Base-by-base conservation (phyloP, 2,329 filamentous ascomycete genomes). In the Neopestalotiopsis clavispora region DNA sequence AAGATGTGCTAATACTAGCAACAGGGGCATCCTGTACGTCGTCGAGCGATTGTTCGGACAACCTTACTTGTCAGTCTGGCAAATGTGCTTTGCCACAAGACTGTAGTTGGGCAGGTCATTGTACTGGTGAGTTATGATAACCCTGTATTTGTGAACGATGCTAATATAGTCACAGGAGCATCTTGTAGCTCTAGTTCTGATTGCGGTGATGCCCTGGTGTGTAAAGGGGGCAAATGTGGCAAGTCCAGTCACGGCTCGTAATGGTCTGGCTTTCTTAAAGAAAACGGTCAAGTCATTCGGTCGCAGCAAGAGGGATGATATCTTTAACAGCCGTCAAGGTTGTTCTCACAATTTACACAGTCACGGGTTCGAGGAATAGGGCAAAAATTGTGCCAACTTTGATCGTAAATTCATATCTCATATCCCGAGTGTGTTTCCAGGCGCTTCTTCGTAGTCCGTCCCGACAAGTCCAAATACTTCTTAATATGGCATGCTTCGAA, bases 141-240 rank as follows among this genome's bases (percentile, higher is more conserved):
- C 14, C 10, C 45, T 2, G 45, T 3, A 6, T 12, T 9, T 28
- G 1, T 40, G 4, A 28, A 45, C 12, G 17, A 64, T 45, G 40
- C 40, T 64, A 0, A 49, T 49, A 10, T 13, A 28, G n/a, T 30
- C 12, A 7, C 20, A 67, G 52, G 65, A 7, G 65, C 34, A 3
- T 9, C 52, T n/a, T 67, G 65, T 34, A 59, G 40, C 14, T 38
- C 52, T n/a, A 57, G 49, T 20, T 9, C 10, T 0, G 56, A 60
- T 23, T 67, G 65, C 13, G 56, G 65, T 12, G 65, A 60, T n/a
- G 17, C 6, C 20, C 65, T 67, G 49, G 30, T 58, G 2, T 66
- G 64, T 40, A 60, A n/a, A 38, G 20, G 65, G 10, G 52, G 65
- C 3, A 49, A 67, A 6, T 67, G 56, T 45, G 30, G 65, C 0